Evolutionary conservation across 139 green algal species (phyloP), one percentile per base, ranked within the genome.

Genomic region (Chloropicon primus): DNA sequence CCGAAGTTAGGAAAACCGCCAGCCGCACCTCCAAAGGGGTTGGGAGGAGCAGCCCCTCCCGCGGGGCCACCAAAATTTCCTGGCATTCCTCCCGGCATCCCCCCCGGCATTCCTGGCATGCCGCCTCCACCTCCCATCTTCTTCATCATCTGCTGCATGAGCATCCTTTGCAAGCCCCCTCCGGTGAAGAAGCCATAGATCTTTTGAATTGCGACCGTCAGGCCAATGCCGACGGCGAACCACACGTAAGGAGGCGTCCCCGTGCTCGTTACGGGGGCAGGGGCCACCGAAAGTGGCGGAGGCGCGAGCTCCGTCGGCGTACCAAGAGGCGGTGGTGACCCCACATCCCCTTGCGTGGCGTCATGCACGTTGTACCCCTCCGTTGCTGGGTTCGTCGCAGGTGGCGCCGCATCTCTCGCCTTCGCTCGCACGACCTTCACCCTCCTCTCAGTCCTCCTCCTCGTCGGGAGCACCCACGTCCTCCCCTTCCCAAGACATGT

Each of bases 71-170:
- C 25, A 41, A 27, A 27, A 27, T 17, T 17, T 75, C 72, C 72
- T 5, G 72, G 72, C 72, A 75, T 75, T 5, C 72, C 72, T 5
- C 72, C 72, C 5, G 72, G 72, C 25, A 41, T 75, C 5, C 24
- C 25, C 5, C 72, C 72, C 5, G 72, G 72, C 72, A 75, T 75
- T 41, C 72, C 54, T 23, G 54, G 54, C 22, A 22, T 22, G 22
- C 54, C 72, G 17, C 72, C 72, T 5, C 25, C 25, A 10, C 25
- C 25, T 75, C 25, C 72, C 72, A 75, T 75, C 25, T 27, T 28
- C 21, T 75, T 75, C 72, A 75, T 75, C 72, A 75, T 75, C 25
- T 75, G 72, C 25, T 75, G 72, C 25, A 75, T 41, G 5, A 28
- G 25, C 72, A 75, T 75, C 25, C 25, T 27, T 17, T 75, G 72